These are phyloP conservation scores for Jatropha curcas DNA, from an alignment of 345 rosid genomes.

Conservation along the genomic window DNA sequence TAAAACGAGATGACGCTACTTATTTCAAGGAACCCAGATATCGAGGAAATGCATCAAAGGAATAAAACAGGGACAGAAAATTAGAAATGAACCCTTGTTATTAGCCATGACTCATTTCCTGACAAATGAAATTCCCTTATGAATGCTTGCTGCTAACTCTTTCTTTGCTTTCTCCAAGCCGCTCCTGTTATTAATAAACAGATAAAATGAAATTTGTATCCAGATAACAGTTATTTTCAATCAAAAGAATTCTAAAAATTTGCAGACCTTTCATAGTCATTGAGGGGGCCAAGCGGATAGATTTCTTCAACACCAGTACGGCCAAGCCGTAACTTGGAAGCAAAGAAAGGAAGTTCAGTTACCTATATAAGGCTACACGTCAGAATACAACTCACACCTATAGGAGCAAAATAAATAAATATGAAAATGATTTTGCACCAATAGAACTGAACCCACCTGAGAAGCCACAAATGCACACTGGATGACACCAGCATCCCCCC, in stretches of 20 bases:
- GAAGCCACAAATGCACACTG: constrained; percentile 87
- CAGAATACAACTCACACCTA: background rate
- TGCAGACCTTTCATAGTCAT: constrained; percentile 75
- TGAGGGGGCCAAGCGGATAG: constrained; percentile 73
- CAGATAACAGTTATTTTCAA: background rate
- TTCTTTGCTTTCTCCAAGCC: constrained; percentile 91
- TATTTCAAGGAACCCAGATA: constrained; percentile 8
- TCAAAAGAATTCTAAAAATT: background rate
- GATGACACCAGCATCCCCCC: constrained; percentile 74
- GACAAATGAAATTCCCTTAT: constrained; percentile 70
- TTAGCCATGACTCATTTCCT: constrained; percentile 36
- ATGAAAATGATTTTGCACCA: background rate
- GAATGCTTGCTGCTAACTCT: constrained; percentile 75
- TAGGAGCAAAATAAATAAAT: background rate
- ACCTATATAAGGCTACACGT: constrained; percentile 43
- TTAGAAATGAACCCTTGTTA: background rate
- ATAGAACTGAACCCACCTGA: constrained; percentile 40
- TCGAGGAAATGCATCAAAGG: background rate
- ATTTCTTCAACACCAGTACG: constrained; percentile 79
- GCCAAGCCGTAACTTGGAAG: constrained; percentile 81
- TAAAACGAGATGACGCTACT: constrained; percentile 7
- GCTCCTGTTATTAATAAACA: constrained; percentile 34
- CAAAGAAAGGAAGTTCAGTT: constrained; percentile 94
- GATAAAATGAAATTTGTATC: background rate
- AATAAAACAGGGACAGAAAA: background rate